Evolutionary conservation across 306 rosid species (phyloP).

Genomic region (Lablab purpureus): DNA sequence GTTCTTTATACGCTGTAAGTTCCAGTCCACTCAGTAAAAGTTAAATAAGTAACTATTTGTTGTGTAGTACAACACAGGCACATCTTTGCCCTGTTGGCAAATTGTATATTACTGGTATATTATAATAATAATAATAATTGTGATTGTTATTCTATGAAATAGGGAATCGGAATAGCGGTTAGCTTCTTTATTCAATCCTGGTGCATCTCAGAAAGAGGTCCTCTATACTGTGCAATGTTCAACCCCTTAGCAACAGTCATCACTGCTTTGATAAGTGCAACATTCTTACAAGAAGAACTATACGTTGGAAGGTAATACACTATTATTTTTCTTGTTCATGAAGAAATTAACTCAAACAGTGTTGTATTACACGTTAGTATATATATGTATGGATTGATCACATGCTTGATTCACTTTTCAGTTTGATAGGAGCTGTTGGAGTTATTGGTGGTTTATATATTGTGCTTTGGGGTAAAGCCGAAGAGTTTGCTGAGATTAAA

Average conservation of each 20-base stretch:
- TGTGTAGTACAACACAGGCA: not conserved
- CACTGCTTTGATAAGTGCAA: constrained; percentile 56
- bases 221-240: constrained; percentile 73
- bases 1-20: constrained; percentile 77
- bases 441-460: constrained; percentile 67
- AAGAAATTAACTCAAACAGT: constrained; percentile 9
- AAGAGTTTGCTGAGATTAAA: constrained; percentile 51
- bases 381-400: not conserved
- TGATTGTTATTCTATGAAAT: not conserved
- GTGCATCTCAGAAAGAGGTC: constrained; percentile 77
- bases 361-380: not conserved
- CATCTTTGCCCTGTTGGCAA: too few relatives aligned
- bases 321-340: not conserved
- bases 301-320: constrained; percentile 68
- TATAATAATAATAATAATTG: not conserved
- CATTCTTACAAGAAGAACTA: constrained; percentile 61
- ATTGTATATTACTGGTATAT: not conserved
- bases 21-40: not conserved
- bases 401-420: constrained; percentile 42
- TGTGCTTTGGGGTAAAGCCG: constrained; percentile 81
- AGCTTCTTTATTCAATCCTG: constrained; percentile 67
- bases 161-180: constrained; percentile 72
- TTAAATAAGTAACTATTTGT: not conserved
- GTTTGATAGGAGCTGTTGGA: constrained; percentile 67
- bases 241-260: constrained; percentile 73